A percentile compares a stretch with the other conserved stretches of the same genome.
These are phyloP conservation scores for Chlamydomonas schloesseri DNA, from an alignment of 139 green algal genomes.

Conservation along the genomic window DNA sequence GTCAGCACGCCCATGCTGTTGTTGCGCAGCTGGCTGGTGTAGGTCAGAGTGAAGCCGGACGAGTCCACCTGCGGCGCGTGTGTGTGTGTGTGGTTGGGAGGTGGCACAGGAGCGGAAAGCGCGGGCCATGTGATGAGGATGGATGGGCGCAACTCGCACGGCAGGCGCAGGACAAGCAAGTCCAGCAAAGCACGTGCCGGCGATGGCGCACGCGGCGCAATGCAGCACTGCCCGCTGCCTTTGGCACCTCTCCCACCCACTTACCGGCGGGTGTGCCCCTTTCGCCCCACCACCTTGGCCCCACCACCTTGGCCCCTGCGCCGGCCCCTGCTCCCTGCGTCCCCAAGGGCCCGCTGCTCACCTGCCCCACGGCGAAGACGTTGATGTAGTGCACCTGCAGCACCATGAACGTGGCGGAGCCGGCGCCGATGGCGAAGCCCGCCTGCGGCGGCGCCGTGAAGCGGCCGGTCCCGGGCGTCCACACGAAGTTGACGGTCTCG, in stretches of 20 bases:
- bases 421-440: conserved; percentile 18
- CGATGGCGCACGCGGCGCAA: too few relatives aligned
- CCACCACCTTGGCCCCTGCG: too few relatives aligned
- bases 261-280: too few relatives aligned
- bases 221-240: too few relatives aligned
- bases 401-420: background rate
- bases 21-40: conserved; percentile 6
- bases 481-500: conserved; percentile 28
- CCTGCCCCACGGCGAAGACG: background rate
- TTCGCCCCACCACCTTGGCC: too few relatives aligned
- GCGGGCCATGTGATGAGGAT: too few relatives aligned
- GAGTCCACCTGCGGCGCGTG: background rate
- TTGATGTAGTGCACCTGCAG: conserved; percentile 38
- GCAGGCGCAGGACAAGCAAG: too few relatives aligned
- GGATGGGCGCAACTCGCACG: too few relatives aligned
- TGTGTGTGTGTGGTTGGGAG: too few relatives aligned
- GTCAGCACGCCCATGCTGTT: conserved; percentile 21
- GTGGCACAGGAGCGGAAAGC: too few relatives aligned
- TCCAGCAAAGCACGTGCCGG: background rate
- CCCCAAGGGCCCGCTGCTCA: background rate
- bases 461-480: background rate
- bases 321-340: background rate
- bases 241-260: too few relatives aligned
- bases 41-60: conserved; percentile 8
- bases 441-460: conserved; percentile 29